Percentiles rank a stretch among this genome's conserved stretches.
phyloP scores from a whole-genome alignment of 176 grass and related monocot species.

The Guadua angustifolia region DNA sequence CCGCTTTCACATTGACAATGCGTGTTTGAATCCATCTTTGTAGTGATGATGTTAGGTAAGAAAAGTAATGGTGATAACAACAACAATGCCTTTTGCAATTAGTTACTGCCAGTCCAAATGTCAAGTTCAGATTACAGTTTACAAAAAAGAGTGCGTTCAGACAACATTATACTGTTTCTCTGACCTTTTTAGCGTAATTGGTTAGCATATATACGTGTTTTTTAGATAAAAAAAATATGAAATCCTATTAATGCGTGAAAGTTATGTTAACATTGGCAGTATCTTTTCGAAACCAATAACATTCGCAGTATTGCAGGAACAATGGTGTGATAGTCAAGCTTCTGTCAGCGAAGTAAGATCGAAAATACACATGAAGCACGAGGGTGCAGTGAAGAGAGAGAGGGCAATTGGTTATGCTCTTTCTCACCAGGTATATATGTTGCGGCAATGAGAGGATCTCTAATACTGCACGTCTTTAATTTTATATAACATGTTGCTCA shows the following conservation, averaged over 20 bases:
- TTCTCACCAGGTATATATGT: conserved; percentile 64
- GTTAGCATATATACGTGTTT: background rate
- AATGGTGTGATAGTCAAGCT: conserved; percentile 73
- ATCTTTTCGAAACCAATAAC: background rate
- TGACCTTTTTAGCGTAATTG: background rate
- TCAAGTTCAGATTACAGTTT: conserved; percentile 3
- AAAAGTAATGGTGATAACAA: conserved; percentile 39
- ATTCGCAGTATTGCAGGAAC: conserved; percentile 48
- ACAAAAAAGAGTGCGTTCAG: conserved; percentile 12
- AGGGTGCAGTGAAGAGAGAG: conserved; percentile 72
- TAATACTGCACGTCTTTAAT: background rate
- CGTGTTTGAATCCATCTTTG: conserved; percentile 40
- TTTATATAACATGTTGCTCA: conserved; percentile 7
- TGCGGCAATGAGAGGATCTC: background rate
- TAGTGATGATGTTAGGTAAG: conserved; percentile 48
- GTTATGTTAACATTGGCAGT: background rate
- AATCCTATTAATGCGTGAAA: background rate
- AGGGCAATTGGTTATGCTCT: conserved; percentile 71
- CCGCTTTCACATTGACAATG: conserved; percentile 23
- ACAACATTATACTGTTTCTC: background rate
- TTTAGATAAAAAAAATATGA: background rate
- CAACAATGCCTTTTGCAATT: conserved; percentile 29
- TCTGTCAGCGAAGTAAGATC: conserved; percentile 66
- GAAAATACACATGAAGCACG: conserved; percentile 69
- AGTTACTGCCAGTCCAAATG: background rate